These are phyloP conservation scores for Trichoderma asperelloides DNA, from an alignment of 495 filamentous ascomycete species.

Conservation along the genomic window DNA sequence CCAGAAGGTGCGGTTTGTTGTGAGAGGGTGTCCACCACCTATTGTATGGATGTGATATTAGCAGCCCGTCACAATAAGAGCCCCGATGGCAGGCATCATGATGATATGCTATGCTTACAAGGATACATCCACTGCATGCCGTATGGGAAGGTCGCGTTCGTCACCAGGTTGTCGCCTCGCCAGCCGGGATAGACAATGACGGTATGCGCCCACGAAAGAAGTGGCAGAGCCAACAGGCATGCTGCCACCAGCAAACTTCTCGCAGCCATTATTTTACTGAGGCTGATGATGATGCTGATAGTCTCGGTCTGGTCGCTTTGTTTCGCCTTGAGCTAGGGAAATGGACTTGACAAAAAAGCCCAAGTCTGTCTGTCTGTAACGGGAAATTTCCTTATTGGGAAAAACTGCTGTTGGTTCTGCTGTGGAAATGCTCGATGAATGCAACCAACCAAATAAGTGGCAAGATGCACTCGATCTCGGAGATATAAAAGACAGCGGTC, in stretches of 20 bases:
- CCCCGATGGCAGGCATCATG: background rate
- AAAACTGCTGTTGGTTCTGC: no score
- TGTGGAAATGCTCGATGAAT: no score
- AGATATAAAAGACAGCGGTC: no score
- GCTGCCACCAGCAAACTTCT: background rate
- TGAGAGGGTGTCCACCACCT: slow-evolving; percentile 67
- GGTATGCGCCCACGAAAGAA: background rate
- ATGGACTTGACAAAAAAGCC: no score
- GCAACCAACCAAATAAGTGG: no score
- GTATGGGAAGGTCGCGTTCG: slow-evolving; percentile 61
- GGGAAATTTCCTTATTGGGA: no score
- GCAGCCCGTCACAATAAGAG: background rate
- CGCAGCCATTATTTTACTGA: background rate
- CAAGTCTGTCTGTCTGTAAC: no score
- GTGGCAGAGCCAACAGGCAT: background rate
- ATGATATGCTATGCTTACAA: slow-evolving; percentile 44
- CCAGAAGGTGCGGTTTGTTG: slow-evolving; percentile 71
- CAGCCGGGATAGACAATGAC: slow-evolving; percentile 63
- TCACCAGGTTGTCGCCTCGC: slow-evolving; percentile 71
- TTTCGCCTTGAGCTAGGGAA: background rate
- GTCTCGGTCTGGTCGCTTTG: background rate
- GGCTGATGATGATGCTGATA: background rate
- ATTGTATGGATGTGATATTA: slow-evolving; percentile 17
- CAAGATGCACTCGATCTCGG: no score
- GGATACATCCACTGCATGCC: slow-evolving; percentile 84